phyloP scores from a whole-genome alignment of 306 rosid species.

The Fragaria vesca region DNA sequence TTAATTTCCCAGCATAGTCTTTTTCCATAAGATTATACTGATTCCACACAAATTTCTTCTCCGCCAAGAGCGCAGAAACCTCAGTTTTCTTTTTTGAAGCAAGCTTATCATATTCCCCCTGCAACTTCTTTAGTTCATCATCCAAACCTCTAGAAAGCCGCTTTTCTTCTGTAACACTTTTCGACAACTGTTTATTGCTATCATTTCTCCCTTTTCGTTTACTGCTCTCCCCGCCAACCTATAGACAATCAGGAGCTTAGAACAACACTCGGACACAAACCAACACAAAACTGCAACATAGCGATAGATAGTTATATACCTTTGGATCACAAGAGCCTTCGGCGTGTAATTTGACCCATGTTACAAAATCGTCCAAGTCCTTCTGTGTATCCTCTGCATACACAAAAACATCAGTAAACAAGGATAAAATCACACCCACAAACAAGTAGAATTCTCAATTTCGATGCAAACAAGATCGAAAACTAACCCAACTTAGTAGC shows the following conservation, averaged over 20 bases:
- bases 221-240: conserved; percentile 41
- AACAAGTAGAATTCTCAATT: neutral
- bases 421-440: neutral
- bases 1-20: conserved; percentile 46
- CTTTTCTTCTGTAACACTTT: conserved; percentile 28
- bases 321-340: conserved; percentile 31
- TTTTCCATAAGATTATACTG: conserved; percentile 67
- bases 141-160: conserved; percentile 22
- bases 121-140: conserved; percentile 46
- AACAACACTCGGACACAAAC: conserved; percentile 20
- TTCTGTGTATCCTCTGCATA: conserved; percentile 47
- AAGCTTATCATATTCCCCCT: conserved; percentile 57
- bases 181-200: conserved; percentile 26
- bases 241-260: conserved; percentile 25
- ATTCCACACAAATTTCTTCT: conserved; percentile 86
- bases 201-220: conserved; percentile 13
- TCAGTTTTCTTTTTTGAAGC: conserved; percentile 49
- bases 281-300: conserved; percentile 13
- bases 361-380: conserved; percentile 68
- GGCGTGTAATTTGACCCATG: conserved; percentile 41
- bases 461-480: neutral
- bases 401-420: conserved; percentile 2
- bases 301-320: conserved; percentile 30
- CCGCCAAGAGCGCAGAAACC: conserved; percentile 59
- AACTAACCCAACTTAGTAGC: neutral